Evolutionary conservation across 192 early-diverging fungal genomes (phyloP).

Genomic region (Gigaspora rosea): DNA sequence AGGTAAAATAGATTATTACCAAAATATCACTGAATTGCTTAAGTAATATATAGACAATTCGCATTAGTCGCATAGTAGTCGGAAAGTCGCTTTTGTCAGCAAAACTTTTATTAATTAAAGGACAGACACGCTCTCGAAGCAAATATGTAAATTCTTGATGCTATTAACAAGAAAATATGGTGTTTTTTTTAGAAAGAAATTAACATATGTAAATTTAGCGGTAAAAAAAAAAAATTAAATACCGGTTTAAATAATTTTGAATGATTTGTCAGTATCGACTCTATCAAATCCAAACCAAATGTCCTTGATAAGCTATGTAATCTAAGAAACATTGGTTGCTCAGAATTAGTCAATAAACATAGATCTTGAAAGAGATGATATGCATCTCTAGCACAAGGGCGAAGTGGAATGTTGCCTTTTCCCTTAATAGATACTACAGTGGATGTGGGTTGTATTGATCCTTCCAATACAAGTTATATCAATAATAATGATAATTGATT

Average conservation of each 20-base stretch:
- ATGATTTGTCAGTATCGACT: slow-evolving; percentile 84
- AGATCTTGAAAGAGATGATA: slow-evolving; percentile 88
- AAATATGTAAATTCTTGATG: slow-evolving; percentile 71
- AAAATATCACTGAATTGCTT: slow-evolving; percentile 73
- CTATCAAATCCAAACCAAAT: slow-evolving; percentile 91
- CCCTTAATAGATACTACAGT: slow-evolving; percentile 35
- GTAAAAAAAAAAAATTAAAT: slow-evolving; percentile 14
- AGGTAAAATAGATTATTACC: slow-evolving; percentile 39
- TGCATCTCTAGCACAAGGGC: slow-evolving; percentile 78
- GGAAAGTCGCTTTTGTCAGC: slow-evolving; percentile 88
- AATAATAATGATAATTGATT: background rate
- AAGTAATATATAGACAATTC: slow-evolving; percentile 78
- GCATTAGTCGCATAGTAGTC: slow-evolving; percentile 77
- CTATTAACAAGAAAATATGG: slow-evolving; percentile 35
- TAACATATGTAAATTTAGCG: background rate
- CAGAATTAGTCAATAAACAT: slow-evolving; percentile 74
- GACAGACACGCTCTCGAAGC: slow-evolving; percentile 83
- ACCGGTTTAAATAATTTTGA: slow-evolving; percentile 73
- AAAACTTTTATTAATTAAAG: slow-evolving; percentile 88
- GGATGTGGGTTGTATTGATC: slow-evolving; percentile 14
- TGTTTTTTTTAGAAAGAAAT: too few relatives aligned
- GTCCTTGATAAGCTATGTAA: slow-evolving; percentile 60
- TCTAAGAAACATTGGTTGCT: slow-evolving; percentile 63
- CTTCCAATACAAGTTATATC: background rate
- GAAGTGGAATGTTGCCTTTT: slow-evolving; percentile 35